Percentiles rank a stretch among this genome's conserved stretches.
Evolutionary conservation across 257 asterid species (phyloP).

Genomic region (Petunia secreta): DNA sequence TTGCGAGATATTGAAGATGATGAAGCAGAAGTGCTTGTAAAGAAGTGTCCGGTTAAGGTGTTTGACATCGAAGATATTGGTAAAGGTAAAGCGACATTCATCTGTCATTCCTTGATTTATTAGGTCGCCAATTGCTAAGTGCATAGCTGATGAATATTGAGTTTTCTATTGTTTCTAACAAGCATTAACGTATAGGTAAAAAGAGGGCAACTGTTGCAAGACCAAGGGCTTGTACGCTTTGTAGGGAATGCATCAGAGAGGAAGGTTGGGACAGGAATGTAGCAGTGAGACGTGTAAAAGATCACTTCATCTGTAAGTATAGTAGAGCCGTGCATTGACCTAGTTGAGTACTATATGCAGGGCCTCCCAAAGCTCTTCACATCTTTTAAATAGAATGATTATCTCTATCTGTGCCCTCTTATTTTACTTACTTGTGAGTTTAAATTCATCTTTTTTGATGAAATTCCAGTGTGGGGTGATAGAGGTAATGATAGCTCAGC

Average conservation of each 20-base stretch:
- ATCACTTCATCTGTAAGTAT: conserved; percentile 95
- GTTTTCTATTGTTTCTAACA: conserved; percentile 21
- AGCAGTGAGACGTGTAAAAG: conserved; percentile 74
- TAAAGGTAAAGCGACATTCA: conserved; percentile 48
- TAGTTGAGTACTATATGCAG: conserved; percentile 11
- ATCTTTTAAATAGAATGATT: conserved; percentile 10
- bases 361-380: neutral
- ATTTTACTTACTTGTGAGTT: neutral
- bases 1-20: conserved; percentile 74
- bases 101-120: conserved; percentile 11
- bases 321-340: neutral
- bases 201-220: conserved; percentile 78
- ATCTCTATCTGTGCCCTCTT: neutral
- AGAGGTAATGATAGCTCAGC: neutral
- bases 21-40: conserved; percentile 76
- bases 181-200: conserved; percentile 43
- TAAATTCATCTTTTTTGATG: neutral
- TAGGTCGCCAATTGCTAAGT: neutral
- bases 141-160: conserved; percentile 7
- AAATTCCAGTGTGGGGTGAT: neutral
- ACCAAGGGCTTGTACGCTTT: conserved; percentile 86
- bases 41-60: conserved; percentile 85
- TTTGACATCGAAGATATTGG: conserved; percentile 92
- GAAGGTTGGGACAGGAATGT: conserved; percentile 80
- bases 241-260: conserved; percentile 89